Evolutionary conservation across 2,329 filamentous ascomycete species (phyloP), one percentile per base, ranked within the genome.

Genomic region (Talaromyces atroroseus): DNA sequence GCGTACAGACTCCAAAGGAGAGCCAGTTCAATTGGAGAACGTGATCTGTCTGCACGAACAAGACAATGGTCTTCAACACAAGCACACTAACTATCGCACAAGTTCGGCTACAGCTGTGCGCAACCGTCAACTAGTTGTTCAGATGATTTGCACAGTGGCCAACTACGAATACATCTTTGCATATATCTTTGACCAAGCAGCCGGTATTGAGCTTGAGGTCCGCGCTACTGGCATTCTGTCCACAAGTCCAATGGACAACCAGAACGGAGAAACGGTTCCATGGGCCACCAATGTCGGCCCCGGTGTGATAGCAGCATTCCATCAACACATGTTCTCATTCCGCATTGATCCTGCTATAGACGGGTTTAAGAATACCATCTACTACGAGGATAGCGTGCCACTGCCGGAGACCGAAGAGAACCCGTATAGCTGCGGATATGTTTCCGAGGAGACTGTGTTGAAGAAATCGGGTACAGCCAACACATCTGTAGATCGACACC

Each of bases 121-220:
- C 8, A 76, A 78, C 57, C 79, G 85, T 1, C 81, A 86, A 62
- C 76, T 88, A 2, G 83, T 88, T 0, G 69, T 88, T 2, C 85
- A 88, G 62, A 85, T 82, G 65, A 84, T 88, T 68, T 82, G 85
- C 61, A 88, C 85, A 0, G 77, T 88, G 2, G 82, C 82, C 20
- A 88, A 88, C 70, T 88, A 88, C 72, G 85, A 88, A 65, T 88
- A 88, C 65, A 79, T 87, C 45, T 82, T 87, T 58, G 79, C 80
- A 2, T 87, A 80, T 69, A 80, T 82, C 59, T 82, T 88, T 58
- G 82, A 86, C 64, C 84, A 83, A 45, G 78, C 82, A 0, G 85
- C 82, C 8, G 82, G 80, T 11, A 78, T 88, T 61, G 77, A 76
- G 0, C 72, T 86, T 57, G 85, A 88, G 66, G 80, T 79, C 0